Conservation (phyloP, 179 eudicot genomes). For the Nepenthes alata region DNA sequence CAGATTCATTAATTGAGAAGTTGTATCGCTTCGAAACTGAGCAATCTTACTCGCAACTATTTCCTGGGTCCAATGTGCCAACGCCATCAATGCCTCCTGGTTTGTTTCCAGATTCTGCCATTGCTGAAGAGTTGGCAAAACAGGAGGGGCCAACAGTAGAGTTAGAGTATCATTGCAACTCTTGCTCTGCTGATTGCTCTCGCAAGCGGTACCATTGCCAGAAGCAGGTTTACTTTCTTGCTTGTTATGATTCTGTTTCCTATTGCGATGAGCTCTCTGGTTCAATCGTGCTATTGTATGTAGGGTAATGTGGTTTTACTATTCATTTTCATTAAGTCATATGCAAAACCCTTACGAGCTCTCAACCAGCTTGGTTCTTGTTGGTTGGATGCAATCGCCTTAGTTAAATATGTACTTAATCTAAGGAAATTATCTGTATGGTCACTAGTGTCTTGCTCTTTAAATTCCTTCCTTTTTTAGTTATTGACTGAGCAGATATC, state of each 20-base stretch:
- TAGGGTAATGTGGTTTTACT: too few relatives aligned
- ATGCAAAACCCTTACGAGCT: too few relatives aligned
- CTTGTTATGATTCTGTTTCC: background rate
- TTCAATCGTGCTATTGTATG: background rate
- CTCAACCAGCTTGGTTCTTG: too few relatives aligned
- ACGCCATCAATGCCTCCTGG: slow-evolving; percentile 44
- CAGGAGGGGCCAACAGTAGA: slow-evolving; percentile 90
- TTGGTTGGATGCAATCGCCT: too few relatives aligned
- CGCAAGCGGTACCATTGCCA: slow-evolving; percentile 97
- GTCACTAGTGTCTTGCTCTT: too few relatives aligned
- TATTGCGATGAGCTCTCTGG: background rate
- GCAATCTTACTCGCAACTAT: slow-evolving; percentile 27
- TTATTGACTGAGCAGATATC: too few relatives aligned
- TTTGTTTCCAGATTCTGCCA: slow-evolving; percentile 58
- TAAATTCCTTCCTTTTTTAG: too few relatives aligned
- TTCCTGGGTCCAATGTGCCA: slow-evolving; percentile 29
- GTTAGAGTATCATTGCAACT: slow-evolving; percentile 96
- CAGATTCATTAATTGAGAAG: slow-evolving; percentile 46
- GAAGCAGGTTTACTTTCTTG: slow-evolving; percentile 57
- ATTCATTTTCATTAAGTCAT: background rate
- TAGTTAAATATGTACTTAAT: too few relatives aligned
- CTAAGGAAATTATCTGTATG: too few relatives aligned
- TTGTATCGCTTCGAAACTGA: slow-evolving; percentile 63
- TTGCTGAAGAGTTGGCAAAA: slow-evolving; percentile 67
- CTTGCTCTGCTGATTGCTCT: slow-evolving; percentile 95